A percentile compares a stretch with the other conserved stretches of the same genome.
These are phyloP conservation scores for Schizophyllum commune DNA, from an alignment of 1,284 basidiomycete species.

Conservation along the genomic window DNA sequence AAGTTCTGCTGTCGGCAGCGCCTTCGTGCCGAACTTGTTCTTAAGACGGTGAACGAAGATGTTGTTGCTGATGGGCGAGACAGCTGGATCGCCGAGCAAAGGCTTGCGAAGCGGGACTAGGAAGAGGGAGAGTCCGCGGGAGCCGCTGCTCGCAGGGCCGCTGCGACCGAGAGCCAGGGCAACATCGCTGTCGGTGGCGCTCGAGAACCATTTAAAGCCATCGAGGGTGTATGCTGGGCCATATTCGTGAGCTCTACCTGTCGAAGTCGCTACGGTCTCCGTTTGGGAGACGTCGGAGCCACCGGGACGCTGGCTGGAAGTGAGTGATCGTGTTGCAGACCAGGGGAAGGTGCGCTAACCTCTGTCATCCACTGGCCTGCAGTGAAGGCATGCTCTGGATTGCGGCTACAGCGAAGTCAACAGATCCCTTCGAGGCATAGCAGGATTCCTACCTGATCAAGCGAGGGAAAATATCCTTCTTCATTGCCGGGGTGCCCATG, in stretches of 20 bases:
- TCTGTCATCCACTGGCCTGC: slow-evolving; percentile 86
- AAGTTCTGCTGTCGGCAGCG: slow-evolving; percentile 74
- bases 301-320: slow-evolving; percentile 47
- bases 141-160: slow-evolving; percentile 40
- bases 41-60: slow-evolving; percentile 70
- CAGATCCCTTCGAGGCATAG: neutral
- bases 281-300: slow-evolving; percentile 74
- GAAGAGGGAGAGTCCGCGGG: slow-evolving; percentile 65
- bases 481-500: slow-evolving; percentile 52
- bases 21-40: slow-evolving; percentile 73
- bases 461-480: slow-evolving; percentile 45
- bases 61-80: slow-evolving; percentile 54
- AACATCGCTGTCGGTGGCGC: slow-evolving; percentile 71
- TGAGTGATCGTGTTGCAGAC: neutral
- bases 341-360: slow-evolving; percentile 23
- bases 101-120: slow-evolving; percentile 56
- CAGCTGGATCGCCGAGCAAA: slow-evolving; percentile 30
- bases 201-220: slow-evolving; percentile 82
- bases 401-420: slow-evolving; percentile 35
- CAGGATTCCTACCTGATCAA: slow-evolving; percentile 43
- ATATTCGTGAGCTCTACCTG: slow-evolving; percentile 26
- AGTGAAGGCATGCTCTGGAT: slow-evolving; percentile 57
- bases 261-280: slow-evolving; percentile 52
- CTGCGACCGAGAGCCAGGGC: slow-evolving; percentile 70
- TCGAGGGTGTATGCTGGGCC: slow-evolving; percentile 52